These are phyloP conservation scores for Cucurbitaria berberidis DNA, from an alignment of 2,329 filamentous ascomycete genomes.

Conservation along the genomic window DNA sequence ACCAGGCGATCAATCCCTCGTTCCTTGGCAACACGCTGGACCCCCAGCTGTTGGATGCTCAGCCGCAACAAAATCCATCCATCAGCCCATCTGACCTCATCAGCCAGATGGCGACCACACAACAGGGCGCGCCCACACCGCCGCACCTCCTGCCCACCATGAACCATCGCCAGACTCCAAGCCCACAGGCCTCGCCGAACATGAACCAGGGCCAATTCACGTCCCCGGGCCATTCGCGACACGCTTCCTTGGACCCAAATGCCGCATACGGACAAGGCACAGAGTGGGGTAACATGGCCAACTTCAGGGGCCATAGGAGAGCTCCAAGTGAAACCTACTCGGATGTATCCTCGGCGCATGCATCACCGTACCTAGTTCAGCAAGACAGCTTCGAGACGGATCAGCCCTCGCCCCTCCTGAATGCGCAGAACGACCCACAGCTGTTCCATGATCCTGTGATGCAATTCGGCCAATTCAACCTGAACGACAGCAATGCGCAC, in stretches of 20 bases:
- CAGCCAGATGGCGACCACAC: constrained; percentile 60
- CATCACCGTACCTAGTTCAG: constrained; percentile 80
- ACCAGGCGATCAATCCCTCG: constrained; percentile 65
- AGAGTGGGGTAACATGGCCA: constrained; percentile 65
- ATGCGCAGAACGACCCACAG: constrained; percentile 70
- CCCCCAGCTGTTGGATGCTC: constrained; percentile 50
- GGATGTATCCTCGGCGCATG: constrained; percentile 83
- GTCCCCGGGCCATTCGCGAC: constrained; percentile 63
- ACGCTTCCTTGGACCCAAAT: constrained; percentile 66
- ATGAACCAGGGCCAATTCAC: constrained; percentile 60
- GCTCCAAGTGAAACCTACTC: constrained; percentile 85
- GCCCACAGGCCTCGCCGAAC: constrained; percentile 60
- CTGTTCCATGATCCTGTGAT: constrained; percentile 77
- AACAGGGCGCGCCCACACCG: constrained; percentile 59
- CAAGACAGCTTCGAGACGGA: constrained; percentile 81
- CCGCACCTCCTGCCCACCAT: constrained; percentile 63
- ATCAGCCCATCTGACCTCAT: constrained; percentile 56
- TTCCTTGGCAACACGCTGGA: constrained; percentile 60
- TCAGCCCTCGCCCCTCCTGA: constrained; percentile 80
- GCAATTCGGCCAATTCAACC: constrained; percentile 78
- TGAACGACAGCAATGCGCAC: constrained; percentile 56
- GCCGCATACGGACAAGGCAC: constrained; percentile 63
- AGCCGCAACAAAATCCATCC: constrained; percentile 50
- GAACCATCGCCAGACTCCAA: constrained; percentile 59
- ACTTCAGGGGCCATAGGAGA: constrained; percentile 82